Evolutionary conservation across 257 asterid species (phyloP).

Genomic region (Penstemon barbatus): DNA sequence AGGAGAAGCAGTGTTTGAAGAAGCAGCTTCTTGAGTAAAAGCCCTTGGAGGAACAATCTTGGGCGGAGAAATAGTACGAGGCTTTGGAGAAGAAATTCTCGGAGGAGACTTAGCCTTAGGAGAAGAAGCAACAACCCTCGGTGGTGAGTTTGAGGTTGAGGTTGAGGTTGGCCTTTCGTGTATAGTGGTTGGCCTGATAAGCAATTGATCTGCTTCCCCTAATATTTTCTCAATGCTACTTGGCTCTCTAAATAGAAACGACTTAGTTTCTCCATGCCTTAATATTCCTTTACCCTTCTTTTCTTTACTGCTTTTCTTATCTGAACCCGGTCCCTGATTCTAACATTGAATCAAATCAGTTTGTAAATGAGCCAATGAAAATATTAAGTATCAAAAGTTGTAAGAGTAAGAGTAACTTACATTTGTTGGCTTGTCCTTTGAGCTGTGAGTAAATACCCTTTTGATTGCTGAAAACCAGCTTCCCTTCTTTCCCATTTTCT

Average conservation of each 20-base stretch:
- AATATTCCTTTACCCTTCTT: slow-evolving; percentile 69
- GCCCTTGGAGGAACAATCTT: slow-evolving; percentile 41
- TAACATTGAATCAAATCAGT: background rate
- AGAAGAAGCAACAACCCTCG: slow-evolving; percentile 37
- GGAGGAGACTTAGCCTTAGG: slow-evolving; percentile 28
- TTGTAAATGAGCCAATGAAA: background rate
- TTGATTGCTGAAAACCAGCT: slow-evolving; percentile 96
- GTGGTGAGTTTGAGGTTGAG: slow-evolving; percentile 42
- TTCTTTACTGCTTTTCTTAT: slow-evolving; percentile 66
- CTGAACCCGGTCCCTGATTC: slow-evolving; percentile 69
- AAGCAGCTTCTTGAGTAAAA: slow-evolving; percentile 30
- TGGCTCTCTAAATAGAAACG: slow-evolving; percentile 81
- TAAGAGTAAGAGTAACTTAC: slow-evolving; percentile 40
- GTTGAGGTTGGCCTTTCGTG: slow-evolving; percentile 40
- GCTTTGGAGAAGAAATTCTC: slow-evolving; percentile 41
- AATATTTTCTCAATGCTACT: slow-evolving; percentile 95
- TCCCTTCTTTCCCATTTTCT: slow-evolving; percentile 93
- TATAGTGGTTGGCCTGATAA: slow-evolving; percentile 54
- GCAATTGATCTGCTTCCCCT: slow-evolving; percentile 84
- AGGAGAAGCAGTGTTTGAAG: background rate
- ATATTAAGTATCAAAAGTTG: background rate
- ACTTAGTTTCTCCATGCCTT: slow-evolving; percentile 61
- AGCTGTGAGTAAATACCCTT: slow-evolving; percentile 65
- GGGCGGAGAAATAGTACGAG: slow-evolving; percentile 34
- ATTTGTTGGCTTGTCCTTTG: slow-evolving; percentile 62